These are phyloP conservation scores for Yamadazyma mexicana DNA, from an alignment of 1,139 yeast genomes.

Conservation along the genomic window DNA sequence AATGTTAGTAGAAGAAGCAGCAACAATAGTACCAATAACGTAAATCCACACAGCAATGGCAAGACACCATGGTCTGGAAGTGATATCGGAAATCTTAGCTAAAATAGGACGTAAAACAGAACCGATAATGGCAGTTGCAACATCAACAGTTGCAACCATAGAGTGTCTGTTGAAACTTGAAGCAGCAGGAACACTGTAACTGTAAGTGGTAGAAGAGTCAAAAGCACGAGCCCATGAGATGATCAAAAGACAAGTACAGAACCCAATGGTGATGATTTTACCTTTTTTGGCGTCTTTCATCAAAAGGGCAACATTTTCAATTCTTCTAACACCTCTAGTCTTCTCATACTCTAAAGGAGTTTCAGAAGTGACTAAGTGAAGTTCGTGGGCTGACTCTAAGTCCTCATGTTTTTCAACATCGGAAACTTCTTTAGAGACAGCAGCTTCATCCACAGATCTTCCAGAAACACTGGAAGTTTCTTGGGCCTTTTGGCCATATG, in stretches of 20 bases:
- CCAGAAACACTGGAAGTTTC: neutral
- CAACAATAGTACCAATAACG: slow-evolving; percentile 26
- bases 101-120: slow-evolving; percentile 28
- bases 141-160: slow-evolving; percentile 27
- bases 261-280: slow-evolving; percentile 6
- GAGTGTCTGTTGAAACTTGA: slow-evolving; percentile 33
- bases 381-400: slow-evolving; percentile 1
- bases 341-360: slow-evolving; percentile 7
- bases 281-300: slow-evolving; percentile 18
- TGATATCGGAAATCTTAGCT: slow-evolving; percentile 32
- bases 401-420: neutral
- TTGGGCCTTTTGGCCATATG: neutral
- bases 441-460: neutral
- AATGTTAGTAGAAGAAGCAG: slow-evolving; percentile 26
- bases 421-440: neutral
- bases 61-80: slow-evolving; percentile 29
- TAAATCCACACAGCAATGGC: slow-evolving; percentile 21
- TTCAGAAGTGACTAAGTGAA: slow-evolving; percentile 8
- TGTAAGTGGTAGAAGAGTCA: slow-evolving; percentile 35
- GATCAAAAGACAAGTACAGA: slow-evolving; percentile 25
- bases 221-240: slow-evolving; percentile 37
- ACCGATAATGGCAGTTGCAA: slow-evolving; percentile 25
- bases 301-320: slow-evolving; percentile 23
- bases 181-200: slow-evolving; percentile 29
- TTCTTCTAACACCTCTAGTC: slow-evolving; percentile 29